Base-by-base conservation (phyloP, 78 protist species). In the Dictyostelium citrinum region DNA sequence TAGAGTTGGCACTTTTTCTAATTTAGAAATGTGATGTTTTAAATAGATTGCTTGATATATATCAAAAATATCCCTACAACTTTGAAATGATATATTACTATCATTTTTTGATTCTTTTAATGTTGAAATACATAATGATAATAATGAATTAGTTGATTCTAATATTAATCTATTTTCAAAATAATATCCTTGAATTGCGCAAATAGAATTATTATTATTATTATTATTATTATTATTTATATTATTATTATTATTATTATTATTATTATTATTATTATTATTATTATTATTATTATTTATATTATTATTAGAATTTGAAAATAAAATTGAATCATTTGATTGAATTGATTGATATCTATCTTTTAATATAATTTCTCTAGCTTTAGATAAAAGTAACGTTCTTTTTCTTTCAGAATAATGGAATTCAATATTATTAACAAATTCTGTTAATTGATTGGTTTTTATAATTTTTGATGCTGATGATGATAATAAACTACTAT, bases 401-500 rank as follows among this genome's bases (percentile, higher is more conserved):
- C 84, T 86, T 22, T 86, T 86, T 29, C 79, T 86, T 43, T 86
- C 92, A 35, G 92, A 60, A 45, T 76, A 86, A 45, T 86, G 92
- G 37, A 77, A 35, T 37, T 86, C 92, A 20, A 86, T 86, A 77
- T 86, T 45, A 4, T 61, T 29, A 14, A 86, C 82, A 64, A 45
- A 78, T 10, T 55, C 11, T 11, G 83, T 29, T 41, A 78, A 49
- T 11, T 29, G n/a, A 20, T n/a, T 20, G 5, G 41, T 49, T 41
- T 20, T 55, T 55, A 55, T 55, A 20, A 20, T 55, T 7, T 4
- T 20, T 55, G 64, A 20, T 55, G 64, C 3, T 55, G 64, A 55
- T 4, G 22, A 49, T 49, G 51, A n/a, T n/a, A n/a, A n/a, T n/a
- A n/a, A n/a, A n/a, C n/a, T n/a, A n/a, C n/a, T n/a, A n/a, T n/a